A percentile compares a stretch with the other conserved stretches of the same genome.
These are phyloP conservation scores for Suillus alpinus DNA, from an alignment of 768 basidiomycete species.

Conservation along the genomic window DNA sequence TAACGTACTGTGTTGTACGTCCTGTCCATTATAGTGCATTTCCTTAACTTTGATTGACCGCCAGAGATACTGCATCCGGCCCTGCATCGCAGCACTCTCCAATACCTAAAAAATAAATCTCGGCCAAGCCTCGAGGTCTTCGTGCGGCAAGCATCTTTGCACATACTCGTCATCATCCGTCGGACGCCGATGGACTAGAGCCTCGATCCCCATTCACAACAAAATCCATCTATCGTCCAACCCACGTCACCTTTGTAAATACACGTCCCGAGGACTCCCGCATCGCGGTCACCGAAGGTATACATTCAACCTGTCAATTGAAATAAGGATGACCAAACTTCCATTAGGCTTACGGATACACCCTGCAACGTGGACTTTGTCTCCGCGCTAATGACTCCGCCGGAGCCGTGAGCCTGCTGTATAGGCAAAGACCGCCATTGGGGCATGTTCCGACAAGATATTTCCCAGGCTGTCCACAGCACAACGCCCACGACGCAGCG, in stretches of 20 bases:
- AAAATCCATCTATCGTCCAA: conserved; percentile 1
- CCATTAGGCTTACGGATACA: conserved; percentile 22
- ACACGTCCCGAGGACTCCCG: neutral
- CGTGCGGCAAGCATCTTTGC: conserved; percentile 29
- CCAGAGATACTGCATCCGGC: conserved; percentile 22
- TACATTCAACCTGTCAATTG: neutral
- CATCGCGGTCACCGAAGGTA: neutral
- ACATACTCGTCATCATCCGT: conserved; percentile 31
- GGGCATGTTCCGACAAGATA: conserved; percentile 19
- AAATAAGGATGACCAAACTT: conserved; percentile 28
- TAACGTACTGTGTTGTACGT: conserved; percentile 11
- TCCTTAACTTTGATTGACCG: conserved; percentile 12
- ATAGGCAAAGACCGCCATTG: conserved; percentile 1
- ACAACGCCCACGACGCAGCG: conserved; percentile 9
- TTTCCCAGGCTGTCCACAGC: conserved; percentile 15
- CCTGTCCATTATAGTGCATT: conserved; percentile 9
- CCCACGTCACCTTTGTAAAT: neutral
- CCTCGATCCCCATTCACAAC: conserved; percentile 13
- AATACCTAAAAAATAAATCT: conserved; percentile 30
- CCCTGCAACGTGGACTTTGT: conserved; percentile 28
- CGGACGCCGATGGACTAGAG: conserved; percentile 25
- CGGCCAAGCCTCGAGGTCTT: conserved; percentile 29
- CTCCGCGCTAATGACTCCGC: conserved; percentile 24
- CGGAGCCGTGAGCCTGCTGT: conserved; percentile 10
- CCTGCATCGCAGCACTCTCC: conserved; percentile 28